Evolutionary conservation across 345 rosid species (phyloP).

Genomic region (Kandelia obovata): DNA sequence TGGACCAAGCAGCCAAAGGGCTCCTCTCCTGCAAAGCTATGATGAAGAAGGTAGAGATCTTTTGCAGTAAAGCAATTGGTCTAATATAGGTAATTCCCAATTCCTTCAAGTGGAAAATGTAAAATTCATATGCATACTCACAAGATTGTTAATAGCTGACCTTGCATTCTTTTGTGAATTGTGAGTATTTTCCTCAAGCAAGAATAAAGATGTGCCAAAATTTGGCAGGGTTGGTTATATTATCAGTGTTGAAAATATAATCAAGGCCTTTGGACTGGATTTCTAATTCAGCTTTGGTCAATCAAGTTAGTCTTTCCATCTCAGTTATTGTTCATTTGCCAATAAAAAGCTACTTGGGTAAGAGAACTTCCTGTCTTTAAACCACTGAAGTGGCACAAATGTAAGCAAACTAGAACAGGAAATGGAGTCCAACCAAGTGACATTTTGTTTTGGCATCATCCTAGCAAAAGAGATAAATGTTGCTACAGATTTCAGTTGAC

Average conservation of each 20-base stretch:
- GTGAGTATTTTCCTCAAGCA: too few relatives aligned
- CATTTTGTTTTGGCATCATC: too few relatives aligned
- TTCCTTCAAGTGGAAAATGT: not conserved
- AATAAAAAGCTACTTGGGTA: too few relatives aligned
- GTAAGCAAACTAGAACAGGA: too few relatives aligned
- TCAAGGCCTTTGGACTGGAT: not conserved
- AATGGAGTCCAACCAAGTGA: too few relatives aligned
- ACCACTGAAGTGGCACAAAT: too few relatives aligned
- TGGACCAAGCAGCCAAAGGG: slow-evolving; percentile 31
- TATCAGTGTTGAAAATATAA: not conserved
- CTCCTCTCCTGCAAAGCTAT: slow-evolving; percentile 35
- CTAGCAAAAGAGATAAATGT: too few relatives aligned
- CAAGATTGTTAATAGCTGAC: not conserved
- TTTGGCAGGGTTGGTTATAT: not conserved
- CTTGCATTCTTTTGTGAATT: not conserved
- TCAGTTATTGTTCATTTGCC: not conserved
- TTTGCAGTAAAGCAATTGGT: slow-evolving; percentile 3
- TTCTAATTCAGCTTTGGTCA: not conserved
- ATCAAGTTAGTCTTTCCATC: not conserved
- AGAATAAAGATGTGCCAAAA: not conserved
- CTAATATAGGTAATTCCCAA: slow-evolving; percentile 18
- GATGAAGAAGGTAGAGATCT: slow-evolving; percentile 27
- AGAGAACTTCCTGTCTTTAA: too few relatives aligned
- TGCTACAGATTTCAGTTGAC: too few relatives aligned
- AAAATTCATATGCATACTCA: too few relatives aligned